These are phyloP conservation scores for Trichoderma erinaceum DNA, from an alignment of 495 filamentous ascomycete species.

Conservation along the genomic window DNA sequence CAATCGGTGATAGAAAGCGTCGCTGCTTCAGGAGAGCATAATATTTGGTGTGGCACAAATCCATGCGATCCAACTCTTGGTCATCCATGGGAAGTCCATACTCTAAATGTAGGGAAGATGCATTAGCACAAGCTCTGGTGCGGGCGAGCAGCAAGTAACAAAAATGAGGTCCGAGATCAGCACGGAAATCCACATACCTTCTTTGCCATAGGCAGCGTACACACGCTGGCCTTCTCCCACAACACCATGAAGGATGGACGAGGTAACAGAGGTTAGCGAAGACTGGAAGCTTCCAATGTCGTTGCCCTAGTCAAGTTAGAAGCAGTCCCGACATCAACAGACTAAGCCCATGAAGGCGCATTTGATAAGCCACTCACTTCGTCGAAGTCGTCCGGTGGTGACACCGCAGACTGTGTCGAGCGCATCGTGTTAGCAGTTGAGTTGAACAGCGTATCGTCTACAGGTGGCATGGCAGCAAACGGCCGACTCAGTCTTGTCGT, in stretches of 20 bases:
- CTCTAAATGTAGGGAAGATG: slow-evolving; percentile 9
- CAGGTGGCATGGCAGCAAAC: background rate
- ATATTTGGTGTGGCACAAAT: slow-evolving; percentile 24
- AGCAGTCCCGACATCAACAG: background rate
- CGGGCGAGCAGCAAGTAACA: background rate
- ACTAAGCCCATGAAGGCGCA: background rate
- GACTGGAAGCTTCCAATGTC: slow-evolving; percentile 14
- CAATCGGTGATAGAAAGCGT: slow-evolving; percentile 53
- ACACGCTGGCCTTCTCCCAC: slow-evolving; percentile 22
- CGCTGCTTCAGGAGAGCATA: slow-evolving; percentile 34
- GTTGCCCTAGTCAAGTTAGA: slow-evolving; percentile 4
- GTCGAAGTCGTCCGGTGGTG: slow-evolving; percentile 3
- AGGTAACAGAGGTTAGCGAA: slow-evolving; percentile 21
- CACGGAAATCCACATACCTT: slow-evolving; percentile 16
- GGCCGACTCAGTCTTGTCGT: background rate
- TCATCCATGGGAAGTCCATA: slow-evolving; percentile 26
- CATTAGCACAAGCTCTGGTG: background rate
- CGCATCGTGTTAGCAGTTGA: background rate
- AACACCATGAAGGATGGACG: slow-evolving; percentile 21
- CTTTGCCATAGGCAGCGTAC: slow-evolving; percentile 23
- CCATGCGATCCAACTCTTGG: slow-evolving; percentile 22
- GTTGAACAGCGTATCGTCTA: background rate
- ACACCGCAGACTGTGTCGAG: slow-evolving; percentile 8
- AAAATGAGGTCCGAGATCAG: background rate
- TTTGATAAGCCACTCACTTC: slow-evolving; percentile 6